These are phyloP conservation scores for Fusarium proliferatum DNA, from an alignment of 2,329 filamentous ascomycete species.

Conservation along the genomic window DNA sequence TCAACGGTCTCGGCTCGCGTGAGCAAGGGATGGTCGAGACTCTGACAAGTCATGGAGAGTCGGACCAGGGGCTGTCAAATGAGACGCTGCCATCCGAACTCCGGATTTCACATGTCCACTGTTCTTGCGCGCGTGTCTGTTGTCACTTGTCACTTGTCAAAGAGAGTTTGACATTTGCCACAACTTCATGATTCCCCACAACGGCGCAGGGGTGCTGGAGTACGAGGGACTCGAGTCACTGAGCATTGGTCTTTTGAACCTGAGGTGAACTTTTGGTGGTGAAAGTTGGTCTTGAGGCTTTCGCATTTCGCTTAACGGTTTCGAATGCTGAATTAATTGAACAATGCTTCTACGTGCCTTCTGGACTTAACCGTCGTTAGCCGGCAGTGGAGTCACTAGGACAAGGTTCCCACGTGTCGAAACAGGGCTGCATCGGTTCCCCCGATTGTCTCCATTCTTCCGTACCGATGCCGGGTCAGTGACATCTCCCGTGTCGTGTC, in stretches of 20 bases:
- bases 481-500: not conserved
- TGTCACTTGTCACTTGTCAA: not conserved
- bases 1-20: conserved; percentile 14
- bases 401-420: conserved; percentile 30
- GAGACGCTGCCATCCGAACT: conserved; percentile 13
- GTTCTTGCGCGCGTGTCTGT: not conserved
- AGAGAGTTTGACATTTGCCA: conserved; percentile 2
- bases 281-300: not conserved
- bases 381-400: conserved; percentile 15
- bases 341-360: not conserved
- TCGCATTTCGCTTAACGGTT: not conserved
- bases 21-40: conserved; percentile 24
- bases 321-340: not conserved
- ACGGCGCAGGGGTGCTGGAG: conserved; percentile 14
- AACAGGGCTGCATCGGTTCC: conserved; percentile 30
- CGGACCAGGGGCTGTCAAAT: conserved; percentile 27
- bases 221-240: not conserved
- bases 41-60: conserved; percentile 28
- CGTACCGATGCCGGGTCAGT: conserved; percentile 17
- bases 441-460: conserved; percentile 16
- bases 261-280: not conserved
- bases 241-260: not conserved
- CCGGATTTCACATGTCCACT: conserved; percentile 35
- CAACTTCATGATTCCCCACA: conserved; percentile 34
- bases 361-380: conserved; percentile 19